Conservation (phyloP, 2,329 filamentous ascomycete species). For the Venturia effusa region DNA sequence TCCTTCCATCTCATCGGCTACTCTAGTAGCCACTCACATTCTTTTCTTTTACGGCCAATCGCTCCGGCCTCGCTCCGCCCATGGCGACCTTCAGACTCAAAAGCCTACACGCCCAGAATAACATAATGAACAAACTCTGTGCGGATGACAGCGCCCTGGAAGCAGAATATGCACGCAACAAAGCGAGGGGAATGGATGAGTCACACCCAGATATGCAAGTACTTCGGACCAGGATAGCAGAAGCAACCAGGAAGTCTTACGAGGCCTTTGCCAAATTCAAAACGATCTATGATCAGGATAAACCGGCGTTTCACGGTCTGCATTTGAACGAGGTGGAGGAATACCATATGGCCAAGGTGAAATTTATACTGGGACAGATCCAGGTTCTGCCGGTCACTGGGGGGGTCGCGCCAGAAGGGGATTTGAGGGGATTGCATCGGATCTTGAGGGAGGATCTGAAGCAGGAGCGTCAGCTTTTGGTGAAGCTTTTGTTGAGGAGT, state of each 20-base stretch:
- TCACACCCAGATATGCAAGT: background rate
- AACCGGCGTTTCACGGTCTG: background rate
- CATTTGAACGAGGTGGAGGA: background rate
- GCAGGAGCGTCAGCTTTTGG: background rate
- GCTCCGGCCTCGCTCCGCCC: background rate
- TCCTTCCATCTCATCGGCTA: background rate
- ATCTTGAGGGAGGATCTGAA: background rate
- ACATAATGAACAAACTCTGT: background rate
- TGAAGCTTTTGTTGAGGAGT: background rate
- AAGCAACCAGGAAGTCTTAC: background rate
- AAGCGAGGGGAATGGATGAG: background rate
- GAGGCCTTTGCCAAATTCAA: background rate
- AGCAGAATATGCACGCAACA: background rate
- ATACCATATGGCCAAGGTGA: background rate
- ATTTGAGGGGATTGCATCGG: background rate
- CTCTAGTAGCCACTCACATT: background rate
- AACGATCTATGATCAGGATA: background rate
- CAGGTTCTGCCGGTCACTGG: background rate
- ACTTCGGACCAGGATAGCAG: background rate
- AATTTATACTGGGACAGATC: background rate
- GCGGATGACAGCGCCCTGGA: background rate
- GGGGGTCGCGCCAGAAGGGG: background rate
- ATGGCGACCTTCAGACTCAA: background rate
- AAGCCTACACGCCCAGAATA: background rate
- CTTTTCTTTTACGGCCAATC: background rate